Conservation (phyloP, 2,329 filamentous ascomycete species). For the Ceratocystis cacaofunesta region DNA sequence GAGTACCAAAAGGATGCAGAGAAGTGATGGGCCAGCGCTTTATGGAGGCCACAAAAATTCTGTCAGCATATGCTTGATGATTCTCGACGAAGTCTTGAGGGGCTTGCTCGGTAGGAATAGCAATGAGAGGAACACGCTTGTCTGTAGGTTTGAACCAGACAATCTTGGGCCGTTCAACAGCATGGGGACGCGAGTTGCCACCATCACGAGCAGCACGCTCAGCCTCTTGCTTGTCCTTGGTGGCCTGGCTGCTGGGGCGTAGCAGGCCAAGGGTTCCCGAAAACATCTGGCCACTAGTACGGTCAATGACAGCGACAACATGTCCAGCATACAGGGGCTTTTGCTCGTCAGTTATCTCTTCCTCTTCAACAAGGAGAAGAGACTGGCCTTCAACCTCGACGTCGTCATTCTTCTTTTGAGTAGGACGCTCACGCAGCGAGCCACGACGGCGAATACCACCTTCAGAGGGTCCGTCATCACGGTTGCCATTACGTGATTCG, state of each 20-base stretch:
- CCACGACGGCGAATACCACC: constrained; percentile 83
- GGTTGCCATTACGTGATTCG: constrained; percentile 66
- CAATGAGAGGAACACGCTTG: constrained; percentile 94
- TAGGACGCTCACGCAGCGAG: constrained; percentile 88
- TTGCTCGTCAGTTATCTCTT: constrained; percentile 96
- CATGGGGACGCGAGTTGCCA: constrained; percentile 30
- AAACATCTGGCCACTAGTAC: constrained; percentile 97
- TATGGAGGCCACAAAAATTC: constrained; percentile 97
- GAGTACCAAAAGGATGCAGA: constrained; percentile 93
- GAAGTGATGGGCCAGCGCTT: constrained; percentile 99
- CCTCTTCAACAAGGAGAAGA: constrained; percentile 88
- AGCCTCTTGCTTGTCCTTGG: constrained; percentile 98
- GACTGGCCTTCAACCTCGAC: constrained; percentile 98
- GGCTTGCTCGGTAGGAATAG: constrained; percentile 94
- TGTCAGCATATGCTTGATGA: constrained; percentile 92
- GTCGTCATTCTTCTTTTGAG: constrained; percentile 99
- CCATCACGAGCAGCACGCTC: constrained; percentile 87
- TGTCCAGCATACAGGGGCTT: constrained; percentile 96
- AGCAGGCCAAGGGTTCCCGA: constrained; percentile 88
- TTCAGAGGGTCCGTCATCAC: constrained; percentile 52
- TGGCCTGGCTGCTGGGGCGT: constrained; percentile 92
- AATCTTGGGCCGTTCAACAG: constrained; percentile 94
- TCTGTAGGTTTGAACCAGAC: constrained; percentile 99
- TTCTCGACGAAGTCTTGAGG: constrained; percentile 97
- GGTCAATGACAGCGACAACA: constrained; percentile 92